Evolutionary conservation across 805 yeast species (phyloP).

Genomic region (Zygosaccharomyces pseudorouxii): DNA sequence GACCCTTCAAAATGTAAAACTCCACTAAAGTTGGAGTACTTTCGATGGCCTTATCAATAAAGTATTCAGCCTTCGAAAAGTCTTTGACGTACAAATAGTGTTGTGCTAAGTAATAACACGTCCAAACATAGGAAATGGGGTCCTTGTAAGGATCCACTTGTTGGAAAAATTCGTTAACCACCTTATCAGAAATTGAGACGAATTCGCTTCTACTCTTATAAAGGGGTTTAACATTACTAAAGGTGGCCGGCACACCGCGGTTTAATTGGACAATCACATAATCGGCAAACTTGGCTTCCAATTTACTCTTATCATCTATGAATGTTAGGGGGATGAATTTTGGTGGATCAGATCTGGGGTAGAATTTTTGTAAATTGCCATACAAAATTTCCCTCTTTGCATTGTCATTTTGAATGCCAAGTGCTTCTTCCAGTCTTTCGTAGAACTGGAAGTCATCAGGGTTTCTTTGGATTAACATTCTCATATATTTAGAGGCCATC

Average conservation of each 20-base stretch:
- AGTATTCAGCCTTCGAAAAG: constrained; percentile 48
- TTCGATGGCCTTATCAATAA: constrained; percentile 56
- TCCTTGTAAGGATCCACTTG: constrained; percentile 28
- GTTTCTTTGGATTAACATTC: constrained; percentile 72
- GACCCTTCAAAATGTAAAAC: constrained; percentile 71
- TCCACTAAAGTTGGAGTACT: constrained; percentile 87
- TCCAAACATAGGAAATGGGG: constrained; percentile 53
- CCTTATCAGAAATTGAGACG: constrained; percentile 42
- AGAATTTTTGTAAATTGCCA: constrained; percentile 57
- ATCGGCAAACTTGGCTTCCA: constrained; percentile 40
- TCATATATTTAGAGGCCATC: constrained; percentile 65
- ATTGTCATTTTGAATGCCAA: constrained; percentile 46
- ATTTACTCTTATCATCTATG: constrained; percentile 47
- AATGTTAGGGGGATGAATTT: constrained; percentile 73
- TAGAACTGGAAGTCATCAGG: constrained; percentile 76
- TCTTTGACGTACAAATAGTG: constrained; percentile 60
- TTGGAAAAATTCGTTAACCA: constrained; percentile 48
- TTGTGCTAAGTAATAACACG: constrained; percentile 69
- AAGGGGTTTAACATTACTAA: constrained; percentile 77
- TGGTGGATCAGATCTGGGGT: constrained; percentile 83
- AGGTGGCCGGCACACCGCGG: constrained; percentile 87
- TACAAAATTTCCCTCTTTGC: constrained; percentile 57
- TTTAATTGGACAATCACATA: constrained; percentile 61
- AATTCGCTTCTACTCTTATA: constrained; percentile 45
- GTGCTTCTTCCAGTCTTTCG: constrained; percentile 56